phyloP scores from a whole-genome alignment of 495 filamentous ascomycete genomes.

The Penicillium antarcticum region DNA sequence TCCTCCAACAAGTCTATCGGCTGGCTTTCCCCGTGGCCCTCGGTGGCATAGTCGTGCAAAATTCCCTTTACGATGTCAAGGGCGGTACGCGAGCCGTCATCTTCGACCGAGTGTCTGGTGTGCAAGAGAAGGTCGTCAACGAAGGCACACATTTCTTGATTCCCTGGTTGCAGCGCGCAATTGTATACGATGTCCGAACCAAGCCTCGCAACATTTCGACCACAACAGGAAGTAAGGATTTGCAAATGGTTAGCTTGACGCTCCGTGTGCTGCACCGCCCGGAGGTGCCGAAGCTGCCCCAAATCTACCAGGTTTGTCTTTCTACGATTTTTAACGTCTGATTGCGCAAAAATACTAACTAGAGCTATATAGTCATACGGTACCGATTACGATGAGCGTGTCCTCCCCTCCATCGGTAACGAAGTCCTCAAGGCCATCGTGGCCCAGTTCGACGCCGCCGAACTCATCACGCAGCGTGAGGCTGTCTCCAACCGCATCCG shows the following conservation, averaged over 20 bases:
- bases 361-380: constrained; percentile 60
- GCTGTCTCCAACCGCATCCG: constrained; percentile 94
- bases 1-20: constrained; percentile 62
- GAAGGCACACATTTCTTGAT: constrained; percentile 97
- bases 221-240: constrained; percentile 97
- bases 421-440: constrained; percentile 99
- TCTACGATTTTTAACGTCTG: too few species aligned
- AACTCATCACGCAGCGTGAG: constrained; percentile 99
- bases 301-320: constrained; percentile 91
- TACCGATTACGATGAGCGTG: constrained; percentile 97
- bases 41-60: constrained; percentile 58
- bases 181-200: constrained; percentile 96
- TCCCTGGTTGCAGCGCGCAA: constrained; percentile 92
- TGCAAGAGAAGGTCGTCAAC: constrained; percentile 87
- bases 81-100: constrained; percentile 94
- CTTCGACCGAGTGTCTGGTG: constrained; percentile 91
- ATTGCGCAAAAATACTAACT: neutral
- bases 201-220: constrained; percentile 96
- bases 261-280: constrained; percentile 92
- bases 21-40: constrained; percentile 68
- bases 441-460: constrained; percentile 97
- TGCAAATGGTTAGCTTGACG: constrained; percentile 99
- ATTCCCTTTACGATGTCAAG: constrained; percentile 93
- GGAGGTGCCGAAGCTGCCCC: constrained; percentile 86
- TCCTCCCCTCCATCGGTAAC: constrained; percentile 99